A percentile compares a stretch with the other conserved stretches of the same genome.
These are phyloP conservation scores for Blastocystis hominis DNA, from an alignment of 352 stramenopile genomes.

Conservation along the genomic window DNA sequence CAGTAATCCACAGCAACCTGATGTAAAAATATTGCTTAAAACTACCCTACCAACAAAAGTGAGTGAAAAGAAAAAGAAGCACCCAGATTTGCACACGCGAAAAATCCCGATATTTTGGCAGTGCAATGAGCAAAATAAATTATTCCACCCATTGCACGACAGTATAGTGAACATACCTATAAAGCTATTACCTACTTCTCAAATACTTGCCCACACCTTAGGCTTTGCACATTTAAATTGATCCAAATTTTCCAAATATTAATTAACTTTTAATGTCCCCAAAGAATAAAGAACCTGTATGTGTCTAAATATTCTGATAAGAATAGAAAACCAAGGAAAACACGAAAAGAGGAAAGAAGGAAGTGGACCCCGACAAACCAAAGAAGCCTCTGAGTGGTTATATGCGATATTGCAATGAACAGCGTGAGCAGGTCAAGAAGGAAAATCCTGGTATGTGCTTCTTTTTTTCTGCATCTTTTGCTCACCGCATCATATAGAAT, in stretches of 20 bases:
- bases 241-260: too few relatives aligned
- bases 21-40: not conserved
- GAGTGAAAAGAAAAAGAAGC: not conserved
- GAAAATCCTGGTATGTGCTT: conserved; percentile 4
- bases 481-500: not conserved
- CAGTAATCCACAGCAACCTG: too few relatives aligned
- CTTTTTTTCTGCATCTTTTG: not conserved
- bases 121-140: not conserved
- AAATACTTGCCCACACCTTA: not conserved
- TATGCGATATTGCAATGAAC: conserved; percentile 35
- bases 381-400: conserved; percentile 34
- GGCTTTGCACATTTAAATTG: not conserved
- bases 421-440: conserved; percentile 4
- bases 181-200: not conserved
- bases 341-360: conserved; percentile 15
- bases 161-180: not conserved
- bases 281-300: not conserved
- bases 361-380: conserved; percentile 31
- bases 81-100: not conserved
- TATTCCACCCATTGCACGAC: not conserved
- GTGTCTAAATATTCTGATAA: not conserved
- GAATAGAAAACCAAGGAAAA: conserved; percentile 12
- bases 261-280: not conserved
- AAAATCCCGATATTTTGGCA: not conserved
- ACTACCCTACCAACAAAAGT: not conserved